phyloP scores from a whole-genome alignment of 78 protist species.

The Pigoraptor vietnamica region DNA sequence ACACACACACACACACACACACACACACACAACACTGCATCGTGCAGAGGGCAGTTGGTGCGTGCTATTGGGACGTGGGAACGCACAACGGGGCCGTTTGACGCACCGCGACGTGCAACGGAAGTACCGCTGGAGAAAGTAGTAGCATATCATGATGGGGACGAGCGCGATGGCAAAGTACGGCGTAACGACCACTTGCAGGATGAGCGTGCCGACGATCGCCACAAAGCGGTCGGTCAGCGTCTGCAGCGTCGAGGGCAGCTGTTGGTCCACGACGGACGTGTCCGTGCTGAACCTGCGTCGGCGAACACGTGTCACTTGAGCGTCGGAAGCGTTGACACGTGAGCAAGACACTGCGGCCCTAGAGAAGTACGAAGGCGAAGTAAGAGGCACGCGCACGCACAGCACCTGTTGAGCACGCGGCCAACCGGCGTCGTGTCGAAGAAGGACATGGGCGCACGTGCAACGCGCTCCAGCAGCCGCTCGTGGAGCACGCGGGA shows the following conservation, averaged over 20 bases:
- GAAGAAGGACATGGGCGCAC: conserved; percentile 90
- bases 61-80: not conserved
- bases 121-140: conserved; percentile 33
- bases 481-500: not conserved
- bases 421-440: conserved; percentile 97
- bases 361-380: too few relatives aligned
- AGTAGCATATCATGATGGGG: conserved; percentile 40
- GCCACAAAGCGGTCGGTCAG: not conserved
- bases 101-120: conserved; percentile 16
- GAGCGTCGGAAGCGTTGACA: too few relatives aligned
- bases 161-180: conserved; percentile 34
- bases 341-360: too few relatives aligned
- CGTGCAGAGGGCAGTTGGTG: too few relatives aligned
- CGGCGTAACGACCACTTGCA: conserved; percentile 38
- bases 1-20: not conserved
- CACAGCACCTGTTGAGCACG: conserved; percentile 74
- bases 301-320: too few relatives aligned
- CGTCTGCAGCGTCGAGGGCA: conserved; percentile 1
- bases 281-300: conserved; percentile 70
- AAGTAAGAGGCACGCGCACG: too few relatives aligned
- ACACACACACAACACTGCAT: too few relatives aligned
- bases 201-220: conserved; percentile 29
- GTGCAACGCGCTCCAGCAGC: not conserved
- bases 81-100: not conserved
- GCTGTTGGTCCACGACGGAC: conserved; percentile 37